Evolutionary conservation across 805 yeast species (phyloP).

Genomic region (Zygoascus ofunaensis): DNA sequence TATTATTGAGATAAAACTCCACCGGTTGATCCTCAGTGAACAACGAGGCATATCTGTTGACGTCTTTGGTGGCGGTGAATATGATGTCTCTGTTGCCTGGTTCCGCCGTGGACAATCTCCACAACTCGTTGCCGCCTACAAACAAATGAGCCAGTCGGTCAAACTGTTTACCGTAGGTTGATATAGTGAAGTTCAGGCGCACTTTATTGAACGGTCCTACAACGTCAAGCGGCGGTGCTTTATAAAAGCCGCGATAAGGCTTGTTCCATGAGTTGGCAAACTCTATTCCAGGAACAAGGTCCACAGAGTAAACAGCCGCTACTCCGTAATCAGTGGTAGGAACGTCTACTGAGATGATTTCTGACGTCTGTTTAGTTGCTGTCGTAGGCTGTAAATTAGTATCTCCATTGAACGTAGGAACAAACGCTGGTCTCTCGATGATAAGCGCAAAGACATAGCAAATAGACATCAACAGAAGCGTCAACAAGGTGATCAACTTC

Average conservation of each 20-base stretch:
- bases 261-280: conserved; percentile 29
- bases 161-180: conserved; percentile 29
- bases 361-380: no score
- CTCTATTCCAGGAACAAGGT: conserved; percentile 33
- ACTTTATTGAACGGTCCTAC: conserved; percentile 27
- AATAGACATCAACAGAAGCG: no score
- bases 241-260: conserved; percentile 34
- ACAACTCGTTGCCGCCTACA: conserved; percentile 48
- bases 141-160: conserved; percentile 32
- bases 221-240: conserved; percentile 33
- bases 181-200: conserved; percentile 25
- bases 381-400: no score
- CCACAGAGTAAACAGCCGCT: conserved; percentile 10
- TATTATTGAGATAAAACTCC: conserved; percentile 59
- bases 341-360: conserved; percentile 16
- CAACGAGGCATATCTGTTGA: conserved; percentile 45
- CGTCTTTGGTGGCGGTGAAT: conserved; percentile 53
- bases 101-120: conserved; percentile 86
- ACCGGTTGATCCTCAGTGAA: conserved; percentile 28
- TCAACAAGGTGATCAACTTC: no score
- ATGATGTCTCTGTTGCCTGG: conserved; percentile 42
- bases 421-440: no score
- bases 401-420: no score
- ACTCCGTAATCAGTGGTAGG: conserved; percentile 9
- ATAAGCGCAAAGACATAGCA: no score